Evolutionary conservation across 306 rosid species (phyloP).

Genomic region (Pyrus communis): DNA sequence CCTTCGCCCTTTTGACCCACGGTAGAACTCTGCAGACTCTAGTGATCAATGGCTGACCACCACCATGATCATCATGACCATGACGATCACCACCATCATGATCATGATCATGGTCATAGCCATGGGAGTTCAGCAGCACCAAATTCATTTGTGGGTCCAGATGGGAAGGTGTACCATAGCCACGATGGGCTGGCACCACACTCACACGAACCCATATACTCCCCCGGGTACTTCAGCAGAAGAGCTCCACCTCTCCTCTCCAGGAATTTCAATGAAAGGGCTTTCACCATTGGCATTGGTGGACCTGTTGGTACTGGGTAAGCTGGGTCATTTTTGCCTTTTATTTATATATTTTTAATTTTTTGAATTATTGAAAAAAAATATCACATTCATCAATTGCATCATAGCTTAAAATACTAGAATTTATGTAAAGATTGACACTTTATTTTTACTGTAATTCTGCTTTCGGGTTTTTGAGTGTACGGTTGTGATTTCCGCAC

Average conservation of each 20-base stretch:
- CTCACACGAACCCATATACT: constrained; percentile 91
- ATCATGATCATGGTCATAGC: constrained; percentile 18
- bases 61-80: constrained; percentile 19
- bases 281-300: constrained; percentile 91
- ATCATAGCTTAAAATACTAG: not conserved
- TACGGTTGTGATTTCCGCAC: not conserved
- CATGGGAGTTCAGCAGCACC: constrained; percentile 30
- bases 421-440: not conserved
- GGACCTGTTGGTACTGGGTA: constrained; percentile 99
- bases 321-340: constrained; percentile 39
- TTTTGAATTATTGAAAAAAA: not conserved
- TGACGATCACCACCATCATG: constrained; percentile 20
- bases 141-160: constrained; percentile 54
- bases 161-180: constrained; percentile 85
- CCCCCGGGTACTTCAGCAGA: constrained; percentile 84
- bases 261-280: constrained; percentile 74
- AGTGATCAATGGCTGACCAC: constrained; percentile 36
- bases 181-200: constrained; percentile 97
- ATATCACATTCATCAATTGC: not conserved
- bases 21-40: not conserved
- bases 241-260: constrained; percentile 68
- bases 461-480: not conserved
- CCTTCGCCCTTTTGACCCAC: not conserved
- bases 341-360: not conserved
- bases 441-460: not conserved